Evolutionary conservation across 2,329 filamentous ascomycete species (phyloP).

Genomic region (Nigrograna mackinnonii): DNA sequence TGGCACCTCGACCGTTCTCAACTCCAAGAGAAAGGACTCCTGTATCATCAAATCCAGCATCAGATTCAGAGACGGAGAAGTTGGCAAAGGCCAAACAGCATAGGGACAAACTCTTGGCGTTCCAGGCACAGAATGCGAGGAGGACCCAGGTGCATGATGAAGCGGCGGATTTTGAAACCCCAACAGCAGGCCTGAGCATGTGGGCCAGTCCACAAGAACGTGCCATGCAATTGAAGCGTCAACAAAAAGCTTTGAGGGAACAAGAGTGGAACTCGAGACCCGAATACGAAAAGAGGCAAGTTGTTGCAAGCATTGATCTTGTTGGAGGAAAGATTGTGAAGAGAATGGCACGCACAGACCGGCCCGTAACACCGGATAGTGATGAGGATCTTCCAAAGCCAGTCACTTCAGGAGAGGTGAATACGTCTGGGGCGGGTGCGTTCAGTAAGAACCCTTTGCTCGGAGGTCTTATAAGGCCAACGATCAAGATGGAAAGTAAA

Average conservation of each 20-base stretch:
- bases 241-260: constrained; percentile 81
- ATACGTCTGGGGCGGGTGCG: constrained; percentile 51
- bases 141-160: constrained; percentile 87
- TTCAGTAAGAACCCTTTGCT: constrained; percentile 73
- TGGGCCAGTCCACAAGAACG: constrained; percentile 86
- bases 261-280: constrained; percentile 84
- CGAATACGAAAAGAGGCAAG: constrained; percentile 85
- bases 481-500: constrained; percentile 55
- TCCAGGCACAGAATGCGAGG: constrained; percentile 83
- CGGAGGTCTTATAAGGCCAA: constrained; percentile 67
- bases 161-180: constrained; percentile 73
- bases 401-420: constrained; percentile 33
- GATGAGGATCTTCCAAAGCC: constrained; percentile 49
- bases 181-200: constrained; percentile 65
- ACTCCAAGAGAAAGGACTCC: constrained; percentile 36
- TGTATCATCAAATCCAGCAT: constrained; percentile 40
- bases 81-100: constrained; percentile 74
- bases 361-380: constrained; percentile 57
- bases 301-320: constrained; percentile 84
- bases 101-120: constrained; percentile 77
- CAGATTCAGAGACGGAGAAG: constrained; percentile 58
- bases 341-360: constrained; percentile 64
- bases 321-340: constrained; percentile 76
- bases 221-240: constrained; percentile 79
- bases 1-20: constrained; percentile 63